Evolutionary conservation across 139 green algal genomes (phyloP).

Genomic region (Haematococcus sp.): DNA sequence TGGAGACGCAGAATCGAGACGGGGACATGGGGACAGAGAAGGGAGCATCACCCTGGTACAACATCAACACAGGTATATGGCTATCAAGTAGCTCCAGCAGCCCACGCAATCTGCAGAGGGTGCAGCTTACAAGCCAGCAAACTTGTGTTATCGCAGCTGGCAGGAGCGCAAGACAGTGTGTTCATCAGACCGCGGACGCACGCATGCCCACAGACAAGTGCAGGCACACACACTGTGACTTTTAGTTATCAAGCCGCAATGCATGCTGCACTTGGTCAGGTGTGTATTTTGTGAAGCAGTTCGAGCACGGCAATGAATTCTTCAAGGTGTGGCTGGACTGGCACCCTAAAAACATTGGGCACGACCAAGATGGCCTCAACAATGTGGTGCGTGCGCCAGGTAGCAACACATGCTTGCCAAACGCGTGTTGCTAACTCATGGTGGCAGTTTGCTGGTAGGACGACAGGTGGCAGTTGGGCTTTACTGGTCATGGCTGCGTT

Average conservation of each 20-base stretch:
- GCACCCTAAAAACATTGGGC: conserved; percentile 20
- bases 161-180: background rate
- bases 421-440: too few species aligned
- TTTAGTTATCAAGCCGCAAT: background rate
- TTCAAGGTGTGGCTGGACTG: conserved; percentile 30
- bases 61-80: conserved; percentile 45
- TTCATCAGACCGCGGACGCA: background rate
- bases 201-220: background rate
- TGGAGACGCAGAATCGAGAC: conserved; percentile 14
- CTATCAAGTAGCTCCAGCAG: background rate
- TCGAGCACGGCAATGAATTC: conserved; percentile 19
- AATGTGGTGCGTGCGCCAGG: conserved; percentile 18
- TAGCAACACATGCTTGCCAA: too few species aligned
- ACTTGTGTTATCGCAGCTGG: background rate
- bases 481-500: too few species aligned
- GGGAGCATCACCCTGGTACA: conserved; percentile 13
- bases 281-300: conserved; percentile 39
- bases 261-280: conserved; percentile 8
- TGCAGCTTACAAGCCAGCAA: background rate
- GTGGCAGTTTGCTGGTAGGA: too few species aligned
- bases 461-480: too few species aligned
- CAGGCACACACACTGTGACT: background rate
- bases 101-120: background rate
- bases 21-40: conserved; percentile 24
- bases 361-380: conserved; percentile 50